These are phyloP conservation scores for Kodamaea sp. DNA, from an alignment of 1,139 yeast genomes.

Conservation along the genomic window DNA sequence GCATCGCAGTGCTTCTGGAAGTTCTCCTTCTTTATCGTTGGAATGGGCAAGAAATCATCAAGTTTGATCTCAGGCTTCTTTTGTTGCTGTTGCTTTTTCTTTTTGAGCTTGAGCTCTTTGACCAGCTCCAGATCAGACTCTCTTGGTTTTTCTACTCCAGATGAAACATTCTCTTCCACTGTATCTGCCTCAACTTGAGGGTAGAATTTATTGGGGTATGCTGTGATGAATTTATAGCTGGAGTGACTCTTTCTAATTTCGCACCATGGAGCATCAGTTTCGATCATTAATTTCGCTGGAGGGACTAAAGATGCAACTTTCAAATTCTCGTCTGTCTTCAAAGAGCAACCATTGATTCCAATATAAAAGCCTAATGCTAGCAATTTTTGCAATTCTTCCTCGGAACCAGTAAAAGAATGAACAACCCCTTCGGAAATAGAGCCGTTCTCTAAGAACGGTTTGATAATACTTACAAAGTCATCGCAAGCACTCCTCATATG, in stretches of 20 bases:
- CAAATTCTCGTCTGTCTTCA: slow-evolving; percentile 74
- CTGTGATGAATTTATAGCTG: slow-evolving; percentile 55
- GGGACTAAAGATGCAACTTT: slow-evolving; percentile 70
- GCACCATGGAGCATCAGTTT: slow-evolving; percentile 99
- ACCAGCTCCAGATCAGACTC: slow-evolving; percentile 1
- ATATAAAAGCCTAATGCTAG: slow-evolving; percentile 64
- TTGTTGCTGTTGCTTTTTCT: slow-evolving; percentile 13
- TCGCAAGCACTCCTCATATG: slow-evolving; percentile 89
- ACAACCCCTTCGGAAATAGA: slow-evolving; percentile 55
- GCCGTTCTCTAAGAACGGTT: slow-evolving; percentile 52
- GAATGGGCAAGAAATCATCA: slow-evolving; percentile 59
- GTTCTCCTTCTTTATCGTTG: slow-evolving; percentile 66
- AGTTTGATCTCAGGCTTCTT: slow-evolving; percentile 24
- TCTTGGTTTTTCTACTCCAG: not conserved
- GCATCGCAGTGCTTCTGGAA: slow-evolving; percentile 27
- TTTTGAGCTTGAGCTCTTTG: slow-evolving; percentile 1
- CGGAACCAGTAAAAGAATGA: slow-evolving; percentile 90
- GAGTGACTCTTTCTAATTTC: slow-evolving; percentile 86
- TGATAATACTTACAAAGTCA: slow-evolving; percentile 67
- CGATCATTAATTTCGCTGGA: slow-evolving; percentile 67
- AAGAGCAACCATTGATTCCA: slow-evolving; percentile 91
- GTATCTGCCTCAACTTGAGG: slow-evolving; percentile 35
- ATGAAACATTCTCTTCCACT: not conserved
- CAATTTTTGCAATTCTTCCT: slow-evolving; percentile 56
- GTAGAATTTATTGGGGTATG: slow-evolving; percentile 57